Evolutionary conservation across 371 early-diverging fungal genomes (phyloP), one percentile per base, ranked within the genome.

Genomic region (Zychaea mexicana): DNA sequence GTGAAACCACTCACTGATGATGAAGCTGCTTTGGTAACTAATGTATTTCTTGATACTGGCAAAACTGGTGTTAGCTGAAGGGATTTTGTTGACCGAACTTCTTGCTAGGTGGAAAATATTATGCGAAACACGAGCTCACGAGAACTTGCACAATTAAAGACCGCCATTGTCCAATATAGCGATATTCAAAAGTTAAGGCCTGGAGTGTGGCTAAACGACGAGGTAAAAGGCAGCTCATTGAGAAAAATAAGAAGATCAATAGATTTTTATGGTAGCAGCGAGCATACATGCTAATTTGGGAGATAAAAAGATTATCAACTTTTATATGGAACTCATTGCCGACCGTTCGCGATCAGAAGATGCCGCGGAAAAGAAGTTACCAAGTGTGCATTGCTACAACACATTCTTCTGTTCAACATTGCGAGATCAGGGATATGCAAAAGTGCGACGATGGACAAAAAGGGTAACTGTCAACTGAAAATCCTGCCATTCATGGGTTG

Each of bases 141-240:
- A 0, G 60, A 78, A 17, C 68, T 78, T 0, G 83, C 89, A 2
- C 77, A 80, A 24, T 85, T 89, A 65, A 89, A 88, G 42, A 83
- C 89, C 3, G 84, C 86, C 0, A 68, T 92, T 2, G 74, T 73
- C 0, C 76, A 78, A 10, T 76, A 65, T 52, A 75, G 71, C 31
- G 96, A 95, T 58, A 79, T 96, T 6, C 69, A 72, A 12, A 93
- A 94, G 28, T 73, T 96, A 42, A 60, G 72, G 12, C 85, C 84
- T n/a, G 88, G 88, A 21, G 74, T 83, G n/a, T 96, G 97, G 97
- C 80, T 96, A 6, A 96, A 96, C 66, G 97, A 96, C 67, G 95
- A 96, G 70, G 91, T 86, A 57, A 26, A 30, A n/a, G n/a, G n/a
- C n/a, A n/a, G n/a, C n/a, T n/a, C n/a, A n/a, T n/a, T n/a, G n/a